Evolutionary conservation across 225 moss, liverwort and hornwort species (phyloP).

Genomic region (Sphagnum tenellum): DNA sequence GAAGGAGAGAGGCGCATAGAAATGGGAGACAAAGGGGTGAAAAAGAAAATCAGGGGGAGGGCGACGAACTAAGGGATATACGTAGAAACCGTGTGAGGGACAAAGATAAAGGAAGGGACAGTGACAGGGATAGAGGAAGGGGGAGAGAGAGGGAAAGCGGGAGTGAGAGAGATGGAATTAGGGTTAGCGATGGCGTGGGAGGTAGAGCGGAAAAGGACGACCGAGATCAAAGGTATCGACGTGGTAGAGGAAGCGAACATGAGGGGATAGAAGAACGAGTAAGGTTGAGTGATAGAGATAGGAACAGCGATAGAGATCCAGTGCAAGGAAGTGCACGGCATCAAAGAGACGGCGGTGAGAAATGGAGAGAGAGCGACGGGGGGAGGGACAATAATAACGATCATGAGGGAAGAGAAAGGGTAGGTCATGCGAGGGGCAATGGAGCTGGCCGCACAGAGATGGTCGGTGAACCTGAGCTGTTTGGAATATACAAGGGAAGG

Average conservation of each 20-base stretch:
- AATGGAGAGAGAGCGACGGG: constrained; percentile 23
- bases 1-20: constrained; percentile 2
- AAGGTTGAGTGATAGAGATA: constrained; percentile 17
- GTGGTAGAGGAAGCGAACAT: constrained; percentile 18
- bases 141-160: not conserved
- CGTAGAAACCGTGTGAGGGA: constrained; percentile 28
- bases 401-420: constrained; percentile 20
- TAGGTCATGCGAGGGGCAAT: constrained; percentile 2
- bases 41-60: constrained; percentile 16
- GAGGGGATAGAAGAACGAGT: constrained; percentile 29
- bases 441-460: not conserved
- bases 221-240: constrained; percentile 14
- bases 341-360: constrained; percentile 5
- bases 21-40: constrained; percentile 12
- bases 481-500: constrained; percentile 67
- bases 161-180: constrained; percentile 14
- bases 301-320: constrained; percentile 13
- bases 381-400: constrained; percentile 22
- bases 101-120: constrained; percentile 13
- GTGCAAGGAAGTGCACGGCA: constrained; percentile 10
- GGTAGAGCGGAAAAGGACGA: constrained; percentile 14
- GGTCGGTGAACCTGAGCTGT: constrained; percentile 59
- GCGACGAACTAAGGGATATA: constrained; percentile 11
- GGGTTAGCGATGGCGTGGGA: constrained; percentile 30
- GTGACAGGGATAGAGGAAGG: not conserved